Conservation (phyloP, 176 grass and related monocot species). For the Cenchrus americanus region DNA sequence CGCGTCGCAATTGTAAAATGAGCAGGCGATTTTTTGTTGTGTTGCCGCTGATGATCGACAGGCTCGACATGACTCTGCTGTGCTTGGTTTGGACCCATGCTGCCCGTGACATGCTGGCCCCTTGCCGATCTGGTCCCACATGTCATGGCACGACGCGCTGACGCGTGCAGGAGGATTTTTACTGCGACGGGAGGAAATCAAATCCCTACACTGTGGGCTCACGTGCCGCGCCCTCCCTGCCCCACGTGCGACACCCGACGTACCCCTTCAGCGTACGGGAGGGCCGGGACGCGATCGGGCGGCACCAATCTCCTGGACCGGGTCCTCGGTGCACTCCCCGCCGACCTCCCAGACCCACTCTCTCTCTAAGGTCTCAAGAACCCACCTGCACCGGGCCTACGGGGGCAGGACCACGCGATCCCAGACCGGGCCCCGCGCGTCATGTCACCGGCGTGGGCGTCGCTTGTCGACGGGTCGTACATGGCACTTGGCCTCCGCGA, state of each 20-base stretch:
- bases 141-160: not conserved
- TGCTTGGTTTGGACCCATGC: not conserved
- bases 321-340: not conserved
- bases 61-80: not conserved
- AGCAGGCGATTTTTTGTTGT: not conserved
- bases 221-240: not conserved
- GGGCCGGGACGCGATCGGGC: not conserved
- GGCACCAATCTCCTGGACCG: not conserved
- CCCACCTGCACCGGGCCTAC: not conserved
- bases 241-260: slow-evolving; percentile 21
- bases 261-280: slow-evolving; percentile 1
- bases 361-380: no score
- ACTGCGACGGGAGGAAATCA: not conserved
- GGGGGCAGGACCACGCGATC: not conserved
- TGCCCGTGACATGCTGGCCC: slow-evolving; percentile 26
- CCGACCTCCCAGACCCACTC: not conserved
- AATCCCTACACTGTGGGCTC: not conserved
- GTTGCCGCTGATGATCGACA: not conserved
- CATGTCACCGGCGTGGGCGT: slow-evolving; percentile 19
- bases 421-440: not conserved
- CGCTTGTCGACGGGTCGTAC: slow-evolving; percentile 11
- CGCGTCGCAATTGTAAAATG: slow-evolving; percentile 37
- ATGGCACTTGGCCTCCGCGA: slow-evolving; percentile 26
- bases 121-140: not conserved
- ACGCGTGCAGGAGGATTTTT: not conserved